A percentile compares a stretch with the other conserved stretches of the same genome.
These are phyloP conservation scores for Kwoniella dejecticola DNA, from an alignment of 768 basidiomycete genomes.

Conservation along the genomic window DNA sequence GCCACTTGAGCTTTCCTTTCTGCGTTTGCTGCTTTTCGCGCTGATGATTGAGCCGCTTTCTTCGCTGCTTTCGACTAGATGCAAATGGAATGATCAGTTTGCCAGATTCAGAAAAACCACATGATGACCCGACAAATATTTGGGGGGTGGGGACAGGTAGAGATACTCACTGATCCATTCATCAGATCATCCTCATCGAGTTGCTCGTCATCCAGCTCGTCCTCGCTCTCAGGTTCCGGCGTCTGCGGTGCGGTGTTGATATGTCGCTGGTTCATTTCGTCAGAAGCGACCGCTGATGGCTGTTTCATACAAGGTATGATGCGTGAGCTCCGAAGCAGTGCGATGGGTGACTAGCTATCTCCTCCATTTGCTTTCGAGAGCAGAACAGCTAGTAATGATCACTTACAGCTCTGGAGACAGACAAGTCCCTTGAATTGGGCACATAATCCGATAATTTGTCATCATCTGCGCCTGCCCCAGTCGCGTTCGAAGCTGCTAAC, in stretches of 20 bases:
- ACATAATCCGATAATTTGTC: conserved; percentile 89
- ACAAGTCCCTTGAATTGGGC: conserved; percentile 80
- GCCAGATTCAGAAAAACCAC: background rate
- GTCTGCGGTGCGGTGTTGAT: conserved; percentile 60
- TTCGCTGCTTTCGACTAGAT: conserved; percentile 17
- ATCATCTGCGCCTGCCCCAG: conserved; percentile 60
- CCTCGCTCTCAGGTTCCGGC: conserved; percentile 38
- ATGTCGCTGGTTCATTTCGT: conserved; percentile 64
- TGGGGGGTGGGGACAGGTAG: background rate
- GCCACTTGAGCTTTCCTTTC: conserved; percentile 43
- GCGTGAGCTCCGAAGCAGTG: no score
- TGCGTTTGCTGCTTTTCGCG: conserved; percentile 45
- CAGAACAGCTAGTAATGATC: conserved; percentile 32
- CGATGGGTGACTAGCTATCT: no score
- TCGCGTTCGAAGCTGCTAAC: conserved; percentile 41
- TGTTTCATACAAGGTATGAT: no score
- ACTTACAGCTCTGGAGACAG: conserved; percentile 68
- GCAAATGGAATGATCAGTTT: background rate
- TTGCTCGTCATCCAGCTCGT: conserved; percentile 38
- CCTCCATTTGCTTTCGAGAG: no score
- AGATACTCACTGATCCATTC: conserved; percentile 17
- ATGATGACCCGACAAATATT: background rate
- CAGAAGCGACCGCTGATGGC: conserved; percentile 62
- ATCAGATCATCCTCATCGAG: conserved; percentile 37
- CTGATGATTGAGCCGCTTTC: conserved; percentile 35